Base-by-base conservation (phyloP, 2,329 filamentous ascomycete genomes). In the Neonectria punicea region DNA sequence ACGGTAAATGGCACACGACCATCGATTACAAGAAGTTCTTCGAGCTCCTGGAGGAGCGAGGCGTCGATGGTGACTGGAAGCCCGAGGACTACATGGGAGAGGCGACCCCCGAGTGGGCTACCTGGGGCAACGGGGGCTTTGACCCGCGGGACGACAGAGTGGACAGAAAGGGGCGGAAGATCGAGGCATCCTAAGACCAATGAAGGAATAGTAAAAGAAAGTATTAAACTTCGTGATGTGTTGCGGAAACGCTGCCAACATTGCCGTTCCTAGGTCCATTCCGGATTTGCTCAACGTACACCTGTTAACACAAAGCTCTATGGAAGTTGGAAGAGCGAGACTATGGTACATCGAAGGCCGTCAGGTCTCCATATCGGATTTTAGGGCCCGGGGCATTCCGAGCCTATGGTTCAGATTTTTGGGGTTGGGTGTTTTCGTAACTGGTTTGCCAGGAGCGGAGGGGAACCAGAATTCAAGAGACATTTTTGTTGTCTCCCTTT, bases 21-120 rank as follows among this genome's bases (percentile, higher is more conserved):
- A 98, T 99, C 74, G 92, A 98, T 78, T 98, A 98, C 78, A 86
- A 92, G 60, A 88, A 86, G 65, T 98, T 98, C 84, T 98, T 98
- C 78, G 84, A 93, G 69, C 85, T 96, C 66, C 84, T 97, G 10
- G 93, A 97, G 79, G 87, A 89, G 76, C 85, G 87, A 67, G 83
- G 85, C 16, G 79, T 83, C 7, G 87, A 92, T 36, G 87, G 87
- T 18, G 87, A 92, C 13, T 98, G 97, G 84, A 85, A 83, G 9
- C 94, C 95, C 0, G 93, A 97, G 80, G 94, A 98, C 76, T 98
- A 98, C 80, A 92, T 97, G 84, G 92, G 90, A 4, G 85, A 85
- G 44, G 86, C 92, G 70, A 98, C 94, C 41, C 93, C 94, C 1
- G 93, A 97, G 76, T 98, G 95, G 96, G 95, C 95, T 10, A 89